A percentile compares a stretch with the other conserved stretches of the same genome.
Evolutionary conservation across 2,329 filamentous ascomycete genomes (phyloP).

Genomic region (Dothideomycetes sp.): DNA sequence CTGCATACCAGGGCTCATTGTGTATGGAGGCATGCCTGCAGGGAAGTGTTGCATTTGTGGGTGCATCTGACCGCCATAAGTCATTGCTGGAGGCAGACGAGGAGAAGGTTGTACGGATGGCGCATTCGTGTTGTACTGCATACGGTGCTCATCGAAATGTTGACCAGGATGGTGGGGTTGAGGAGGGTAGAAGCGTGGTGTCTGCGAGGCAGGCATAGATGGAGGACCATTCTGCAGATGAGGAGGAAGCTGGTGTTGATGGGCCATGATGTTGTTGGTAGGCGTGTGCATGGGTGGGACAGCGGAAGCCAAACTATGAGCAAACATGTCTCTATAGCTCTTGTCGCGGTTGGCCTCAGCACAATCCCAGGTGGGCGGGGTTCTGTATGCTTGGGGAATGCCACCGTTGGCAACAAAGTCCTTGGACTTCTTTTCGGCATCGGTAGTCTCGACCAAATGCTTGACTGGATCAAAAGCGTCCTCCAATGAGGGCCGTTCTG

Average conservation of each 20-base stretch:
- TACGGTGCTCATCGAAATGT: conserved; percentile 73
- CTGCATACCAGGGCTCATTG: conserved; percentile 58
- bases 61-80: conserved; percentile 43
- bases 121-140: conserved; percentile 67
- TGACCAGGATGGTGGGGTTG: conserved; percentile 66
- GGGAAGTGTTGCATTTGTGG: conserved; percentile 50
- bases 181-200: conserved; percentile 66
- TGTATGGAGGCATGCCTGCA: conserved; percentile 64
- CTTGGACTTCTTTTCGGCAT: conserved; percentile 41
- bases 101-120: conserved; percentile 77
- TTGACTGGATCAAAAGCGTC: conserved; percentile 56
- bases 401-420: conserved; percentile 70
- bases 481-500: conserved; percentile 45
- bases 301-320: conserved; percentile 47
- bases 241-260: conserved; percentile 75
- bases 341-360: conserved; percentile 62
- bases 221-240: conserved; percentile 70
- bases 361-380: conserved; percentile 74
- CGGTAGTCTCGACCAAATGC: conserved; percentile 54
- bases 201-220: conserved; percentile 59
- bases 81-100: conserved; percentile 51
- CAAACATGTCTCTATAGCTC: conserved; percentile 73
- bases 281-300: conserved; percentile 55
- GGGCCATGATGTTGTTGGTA: conserved; percentile 56
- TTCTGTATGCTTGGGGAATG: conserved; percentile 77